Evolutionary conservation across 164 flowering plant species (phyloP).

Genomic region (grape (Vitis vinifera)): ASM3070453v1 NC_081823.1:9002001-9002500

Average conservation of each 20-base stretch:
- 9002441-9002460: constrained; percentile 63
- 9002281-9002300: constrained; percentile 23
- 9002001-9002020: constrained; percentile 44
- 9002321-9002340: no score
- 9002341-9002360: no score
- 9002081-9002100: constrained; percentile 29
- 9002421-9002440: constrained; percentile 73
- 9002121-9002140: constrained; percentile 33
- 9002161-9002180: constrained; percentile 54
- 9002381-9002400: constrained; percentile 1
- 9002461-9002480: constrained; percentile 74
- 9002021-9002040: no score
- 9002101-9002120: constrained; percentile 25
- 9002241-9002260: constrained; percentile 76
- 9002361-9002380: neutral
- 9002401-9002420: constrained; percentile 86
- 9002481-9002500: neutral
- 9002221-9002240: constrained; percentile 74
- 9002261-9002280: constrained; percentile 79
- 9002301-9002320: neutral
- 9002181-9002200: constrained; percentile 49
- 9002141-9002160: constrained; percentile 58
- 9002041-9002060: neutral
- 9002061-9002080: neutral
- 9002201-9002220: constrained; percentile 51